phyloP scores from a whole-genome alignment of 2,329 filamentous ascomycete genomes.

The Claviceps spartinae region DNA sequence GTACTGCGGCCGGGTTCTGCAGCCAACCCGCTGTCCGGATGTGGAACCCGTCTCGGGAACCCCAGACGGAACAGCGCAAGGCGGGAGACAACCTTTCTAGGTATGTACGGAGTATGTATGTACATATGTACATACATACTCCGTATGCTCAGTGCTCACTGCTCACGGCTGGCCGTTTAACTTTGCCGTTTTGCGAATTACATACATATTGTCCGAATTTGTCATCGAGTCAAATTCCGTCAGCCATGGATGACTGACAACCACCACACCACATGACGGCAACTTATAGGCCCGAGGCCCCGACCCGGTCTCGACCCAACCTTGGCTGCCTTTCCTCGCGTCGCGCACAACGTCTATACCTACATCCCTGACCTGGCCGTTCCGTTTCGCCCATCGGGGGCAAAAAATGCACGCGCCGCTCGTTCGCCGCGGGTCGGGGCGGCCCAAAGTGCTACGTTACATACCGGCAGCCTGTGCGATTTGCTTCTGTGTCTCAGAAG shows the following conservation, averaged over 20 bases:
- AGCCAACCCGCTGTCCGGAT: constrained; percentile 20
- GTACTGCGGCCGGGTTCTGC: constrained; percentile 25
- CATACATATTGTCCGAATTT: too few relatives aligned
- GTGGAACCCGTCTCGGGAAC: constrained; percentile 19
- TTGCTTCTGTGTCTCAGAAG: background rate
- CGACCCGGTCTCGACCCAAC: too few relatives aligned
- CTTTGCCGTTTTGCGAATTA: too few relatives aligned
- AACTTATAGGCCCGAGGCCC: too few relatives aligned
- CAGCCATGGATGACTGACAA: too few relatives aligned
- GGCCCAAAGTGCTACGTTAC: background rate
- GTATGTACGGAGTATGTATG: too few relatives aligned
- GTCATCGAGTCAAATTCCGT: too few relatives aligned
- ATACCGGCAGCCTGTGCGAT: background rate
- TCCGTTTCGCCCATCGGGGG: background rate
- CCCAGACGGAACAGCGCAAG: constrained; percentile 10
- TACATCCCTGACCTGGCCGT: background rate
- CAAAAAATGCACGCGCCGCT: background rate
- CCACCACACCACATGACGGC: too few relatives aligned
- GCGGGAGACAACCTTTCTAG: background rate
- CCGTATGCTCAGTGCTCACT: too few relatives aligned
- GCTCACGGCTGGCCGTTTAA: too few relatives aligned
- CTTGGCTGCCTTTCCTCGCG: too few relatives aligned
- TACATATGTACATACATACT: too few relatives aligned
- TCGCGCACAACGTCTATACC: background rate
- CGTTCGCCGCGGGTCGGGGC: background rate